Conservation (phyloP, 2,329 filamentous ascomycete genomes). For the Aspergillus aculeatus region DNA sequence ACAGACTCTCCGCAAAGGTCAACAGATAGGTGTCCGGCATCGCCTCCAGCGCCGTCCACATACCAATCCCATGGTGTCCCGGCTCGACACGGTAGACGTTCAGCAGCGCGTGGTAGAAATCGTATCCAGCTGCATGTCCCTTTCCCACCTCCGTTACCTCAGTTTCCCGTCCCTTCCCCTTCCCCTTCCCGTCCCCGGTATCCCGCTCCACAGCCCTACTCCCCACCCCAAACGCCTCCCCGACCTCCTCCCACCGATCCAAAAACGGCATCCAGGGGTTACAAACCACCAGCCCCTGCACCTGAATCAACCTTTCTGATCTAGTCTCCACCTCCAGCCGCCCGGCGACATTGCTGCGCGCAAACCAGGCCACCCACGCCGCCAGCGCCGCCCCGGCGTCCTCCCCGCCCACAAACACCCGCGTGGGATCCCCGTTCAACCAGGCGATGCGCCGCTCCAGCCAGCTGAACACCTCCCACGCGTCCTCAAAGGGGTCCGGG, state of each 20-base stretch:
- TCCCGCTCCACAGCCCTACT: neutral
- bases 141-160: no score
- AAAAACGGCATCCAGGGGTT: conserved; percentile 38
- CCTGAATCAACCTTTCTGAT: conserved; percentile 48
- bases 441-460: conserved; percentile 45
- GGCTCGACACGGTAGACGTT: neutral
- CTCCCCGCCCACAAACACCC: conserved; percentile 50
- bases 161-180: neutral
- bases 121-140: neutral
- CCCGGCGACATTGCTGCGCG: conserved; percentile 40
- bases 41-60: neutral
- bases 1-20: neutral
- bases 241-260: conserved; percentile 28
- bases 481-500: conserved; percentile 54
- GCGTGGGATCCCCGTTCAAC: conserved; percentile 37
- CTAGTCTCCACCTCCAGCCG: conserved; percentile 18
- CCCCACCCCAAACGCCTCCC: neutral
- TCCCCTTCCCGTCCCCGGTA: no score
- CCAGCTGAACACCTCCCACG: conserved; percentile 57
- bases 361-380: conserved; percentile 40
- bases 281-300: conserved; percentile 46
- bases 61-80: neutral
- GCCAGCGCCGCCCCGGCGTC: conserved; percentile 50
- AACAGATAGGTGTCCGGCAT: neutral
- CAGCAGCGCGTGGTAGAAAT: neutral